Evolutionary conservation across 1,284 basidiomycete species (phyloP).

Genomic region (Cutaneotrichosporon sp.): DNA sequence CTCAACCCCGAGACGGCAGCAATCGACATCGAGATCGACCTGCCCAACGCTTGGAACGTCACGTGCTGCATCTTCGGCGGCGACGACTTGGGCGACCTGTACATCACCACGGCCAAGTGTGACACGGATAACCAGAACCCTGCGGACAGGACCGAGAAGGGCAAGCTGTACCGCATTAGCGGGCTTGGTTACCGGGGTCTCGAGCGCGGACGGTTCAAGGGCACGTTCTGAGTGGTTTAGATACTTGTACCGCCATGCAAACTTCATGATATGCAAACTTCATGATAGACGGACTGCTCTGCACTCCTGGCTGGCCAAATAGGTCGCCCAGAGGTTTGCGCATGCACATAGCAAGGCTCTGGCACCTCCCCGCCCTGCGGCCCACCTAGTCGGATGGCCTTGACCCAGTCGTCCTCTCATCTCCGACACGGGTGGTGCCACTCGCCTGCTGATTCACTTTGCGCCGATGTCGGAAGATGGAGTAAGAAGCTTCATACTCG

Average conservation of each 20-base stretch:
- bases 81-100: conserved; percentile 31
- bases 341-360: no score
- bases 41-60: conserved; percentile 30
- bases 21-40: conserved; percentile 21
- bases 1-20: conserved; percentile 18
- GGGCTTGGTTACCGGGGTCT: conserved; percentile 30
- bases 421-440: no score
- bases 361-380: no score
- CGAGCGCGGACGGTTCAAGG: conserved; percentile 31
- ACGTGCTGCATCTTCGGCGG: conserved; percentile 39
- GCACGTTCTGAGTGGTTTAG: background rate
- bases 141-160: conserved; percentile 25
- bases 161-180: conserved; percentile 30
- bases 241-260: background rate
- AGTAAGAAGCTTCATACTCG: no score
- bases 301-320: no score
- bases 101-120: conserved; percentile 31
- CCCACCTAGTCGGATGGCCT: no score
- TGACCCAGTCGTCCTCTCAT: no score
- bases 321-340: no score
- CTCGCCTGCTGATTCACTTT: no score
- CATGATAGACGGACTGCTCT: no score
- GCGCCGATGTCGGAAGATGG: no score
- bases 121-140: conserved; percentile 19
- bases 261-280: no score